These are phyloP conservation scores for Solanum hybrid DNA, from an alignment of 305 asterid species.

Conservation along the genomic window DNA sequence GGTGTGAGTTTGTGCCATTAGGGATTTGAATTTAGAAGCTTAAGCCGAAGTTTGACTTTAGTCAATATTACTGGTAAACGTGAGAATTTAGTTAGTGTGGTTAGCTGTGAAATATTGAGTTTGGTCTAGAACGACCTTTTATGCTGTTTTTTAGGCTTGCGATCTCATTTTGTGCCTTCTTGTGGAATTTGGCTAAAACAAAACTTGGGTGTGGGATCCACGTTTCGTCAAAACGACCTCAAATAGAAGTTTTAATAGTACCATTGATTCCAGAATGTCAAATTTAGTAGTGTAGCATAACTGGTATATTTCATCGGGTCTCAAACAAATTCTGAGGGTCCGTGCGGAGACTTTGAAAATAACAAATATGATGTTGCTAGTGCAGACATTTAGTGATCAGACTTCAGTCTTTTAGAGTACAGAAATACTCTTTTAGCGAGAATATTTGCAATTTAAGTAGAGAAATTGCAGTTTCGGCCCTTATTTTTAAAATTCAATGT, in stretches of 20 bases:
- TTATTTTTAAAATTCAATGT: too few relatives aligned
- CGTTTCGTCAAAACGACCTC: neutral
- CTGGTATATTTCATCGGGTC: neutral
- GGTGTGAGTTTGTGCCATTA: too few relatives aligned
- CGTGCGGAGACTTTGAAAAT: neutral
- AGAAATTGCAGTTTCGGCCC: neutral
- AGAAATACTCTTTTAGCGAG: neutral
- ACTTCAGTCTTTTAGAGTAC: too few relatives aligned
- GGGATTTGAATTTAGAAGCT: too few relatives aligned
- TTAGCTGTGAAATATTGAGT: neutral
- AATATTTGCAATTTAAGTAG: too few relatives aligned
- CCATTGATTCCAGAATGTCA: too few relatives aligned
- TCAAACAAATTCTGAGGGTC: neutral
- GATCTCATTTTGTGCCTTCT: neutral
- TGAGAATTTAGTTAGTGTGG: neutral
- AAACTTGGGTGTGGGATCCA: neutral
- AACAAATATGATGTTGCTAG: neutral
- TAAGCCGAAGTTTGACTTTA: too few relatives aligned
- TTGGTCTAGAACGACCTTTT: neutral
- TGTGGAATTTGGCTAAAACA: neutral
- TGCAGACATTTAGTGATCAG: neutral
- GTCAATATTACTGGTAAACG: neutral
- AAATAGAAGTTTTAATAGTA: neutral
- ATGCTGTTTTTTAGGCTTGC: neutral
- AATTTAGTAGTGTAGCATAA: neutral